Evolutionary conservation across 176 grass and related monocot genomes (phyloP).

Genomic region (Aegilops umbellulata): DNA sequence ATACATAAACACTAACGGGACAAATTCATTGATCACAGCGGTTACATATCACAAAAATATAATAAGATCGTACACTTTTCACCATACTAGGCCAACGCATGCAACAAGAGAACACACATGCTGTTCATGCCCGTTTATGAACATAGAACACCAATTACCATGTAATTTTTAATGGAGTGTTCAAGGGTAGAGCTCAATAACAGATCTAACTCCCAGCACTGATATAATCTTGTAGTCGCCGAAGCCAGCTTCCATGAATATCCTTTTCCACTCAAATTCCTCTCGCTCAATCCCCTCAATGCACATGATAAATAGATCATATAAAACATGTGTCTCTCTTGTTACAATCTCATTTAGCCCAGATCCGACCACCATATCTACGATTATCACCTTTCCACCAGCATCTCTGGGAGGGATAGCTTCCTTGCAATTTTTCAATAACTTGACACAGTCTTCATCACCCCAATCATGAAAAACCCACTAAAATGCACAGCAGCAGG

Average conservation of each 20-base stretch:
- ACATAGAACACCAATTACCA: background rate
- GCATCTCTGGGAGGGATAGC: conserved; percentile 27
- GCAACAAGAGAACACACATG: background rate
- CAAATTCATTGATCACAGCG: background rate
- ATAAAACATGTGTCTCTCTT: conserved; percentile 16
- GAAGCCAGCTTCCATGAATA: conserved; percentile 36
- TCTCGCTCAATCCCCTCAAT: background rate
- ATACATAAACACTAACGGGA: background rate
- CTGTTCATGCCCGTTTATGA: background rate
- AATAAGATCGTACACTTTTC: background rate
- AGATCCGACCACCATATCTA: conserved; percentile 36
- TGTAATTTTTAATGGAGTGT: background rate
- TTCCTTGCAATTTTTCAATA: conserved; percentile 41
- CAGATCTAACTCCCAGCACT: conserved; percentile 6
- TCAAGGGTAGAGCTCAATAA: conserved; percentile 49
- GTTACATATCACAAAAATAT: background rate
- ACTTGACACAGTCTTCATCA: conserved; percentile 35
- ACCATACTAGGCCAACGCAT: background rate
- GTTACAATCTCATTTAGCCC: background rate
- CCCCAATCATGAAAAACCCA: conserved; percentile 44
- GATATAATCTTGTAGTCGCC: conserved; percentile 29
- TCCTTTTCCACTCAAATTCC: conserved; percentile 31
- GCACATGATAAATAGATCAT: conserved; percentile 27
- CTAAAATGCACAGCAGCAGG: background rate
- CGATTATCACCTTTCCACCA: conserved; percentile 40